Base-by-base conservation (phyloP, 2,329 filamentous ascomycete genomes). In the Monilinia fructigena region DNA sequence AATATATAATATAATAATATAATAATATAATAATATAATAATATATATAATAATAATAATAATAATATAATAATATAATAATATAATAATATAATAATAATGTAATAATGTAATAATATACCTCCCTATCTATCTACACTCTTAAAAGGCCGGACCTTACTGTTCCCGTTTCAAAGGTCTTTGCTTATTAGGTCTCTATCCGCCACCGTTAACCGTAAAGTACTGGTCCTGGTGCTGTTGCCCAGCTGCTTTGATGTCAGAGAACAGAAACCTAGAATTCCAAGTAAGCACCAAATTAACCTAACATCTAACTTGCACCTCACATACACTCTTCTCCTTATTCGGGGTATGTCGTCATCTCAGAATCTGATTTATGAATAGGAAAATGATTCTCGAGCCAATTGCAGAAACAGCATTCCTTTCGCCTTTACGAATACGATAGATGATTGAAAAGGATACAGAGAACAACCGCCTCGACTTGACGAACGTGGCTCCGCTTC, bases 401-500 rank as follows among this genome's bases (percentile, higher is more conserved):
- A 61, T 35, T 23, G 55, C 55, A 53, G 28, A 65, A 65, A n/a
- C 47, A 59, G 52, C 11, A 23, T 52, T 40, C 55, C 31, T 53
- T 18, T 23, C 20, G 35, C 47, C 63, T 61, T 18, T 23, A 35
- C 55, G 55, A 65, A 65, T 61, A n/a, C n/a, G n/a, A n/a, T 65
- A 54, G 53, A 65, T 65, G 63, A 52, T 65, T 53, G 55, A 50
- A 42, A 61, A 60, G 38, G 56, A 65, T 59, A 61, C 58, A 61
- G 20, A 61, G 58, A 61, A 60, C 35, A 52, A 38, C 53, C 55
- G 50, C 48, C 55, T 60, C 55, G 63, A 60, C 52, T 60, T 65
- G 53, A 65, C 26, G 47, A 74, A 73, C 71, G 70, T 75, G 72
- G 72, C 71, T 73, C 72, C 72, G 74, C 73, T 70, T 72, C 72